These are phyloP conservation scores for Kurtzmaniella quercitrusa DNA, from an alignment of 1,139 yeast species.

Conservation along the genomic window DNA sequence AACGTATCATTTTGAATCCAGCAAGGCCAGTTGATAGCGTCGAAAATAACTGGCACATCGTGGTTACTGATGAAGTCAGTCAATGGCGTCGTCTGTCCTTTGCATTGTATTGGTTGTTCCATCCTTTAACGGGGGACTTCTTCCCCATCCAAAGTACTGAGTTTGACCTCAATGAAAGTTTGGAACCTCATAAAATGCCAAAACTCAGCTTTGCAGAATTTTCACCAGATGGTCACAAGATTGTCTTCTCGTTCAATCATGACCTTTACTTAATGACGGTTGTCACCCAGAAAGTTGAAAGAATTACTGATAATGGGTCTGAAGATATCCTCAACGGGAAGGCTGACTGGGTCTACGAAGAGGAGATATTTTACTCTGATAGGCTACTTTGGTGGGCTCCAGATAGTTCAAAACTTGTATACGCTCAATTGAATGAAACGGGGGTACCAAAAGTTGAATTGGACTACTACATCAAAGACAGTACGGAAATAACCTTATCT, in stretches of 20 bases:
- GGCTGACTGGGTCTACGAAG: slow-evolving; percentile 68
- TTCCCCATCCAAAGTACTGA: slow-evolving; percentile 16
- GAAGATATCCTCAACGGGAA: slow-evolving; percentile 68
- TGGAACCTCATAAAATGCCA: slow-evolving; percentile 11
- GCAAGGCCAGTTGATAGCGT: slow-evolving; percentile 23
- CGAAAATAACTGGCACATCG: slow-evolving; percentile 26
- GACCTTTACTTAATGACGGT: slow-evolving; percentile 38
- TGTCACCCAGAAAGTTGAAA: slow-evolving; percentile 18
- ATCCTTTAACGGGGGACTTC: slow-evolving; percentile 17
- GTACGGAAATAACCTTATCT: slow-evolving; percentile 27
- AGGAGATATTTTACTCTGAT: slow-evolving; percentile 77
- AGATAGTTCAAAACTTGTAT: slow-evolving; percentile 61
- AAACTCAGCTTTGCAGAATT: slow-evolving; percentile 42
- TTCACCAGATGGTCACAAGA: slow-evolving; percentile 34
- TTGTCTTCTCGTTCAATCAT: slow-evolving; percentile 35
- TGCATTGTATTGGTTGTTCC: slow-evolving; percentile 38
- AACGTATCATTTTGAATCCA: slow-evolving; percentile 33
- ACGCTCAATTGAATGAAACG: slow-evolving; percentile 66
- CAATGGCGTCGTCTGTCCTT: slow-evolving; percentile 44
- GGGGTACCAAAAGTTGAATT: slow-evolving; percentile 61
- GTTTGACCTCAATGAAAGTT: slow-evolving; percentile 6
- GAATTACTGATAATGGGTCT: slow-evolving; percentile 69
- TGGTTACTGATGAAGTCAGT: slow-evolving; percentile 24
- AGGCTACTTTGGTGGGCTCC: slow-evolving; percentile 87
- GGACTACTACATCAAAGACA: slow-evolving; percentile 53